Percentiles rank a stretch among this genome's conserved stretches.
Evolutionary conservation across 805 yeast species (phyloP).

Genomic region (Maudiozyma pseudohumilis): DNA sequence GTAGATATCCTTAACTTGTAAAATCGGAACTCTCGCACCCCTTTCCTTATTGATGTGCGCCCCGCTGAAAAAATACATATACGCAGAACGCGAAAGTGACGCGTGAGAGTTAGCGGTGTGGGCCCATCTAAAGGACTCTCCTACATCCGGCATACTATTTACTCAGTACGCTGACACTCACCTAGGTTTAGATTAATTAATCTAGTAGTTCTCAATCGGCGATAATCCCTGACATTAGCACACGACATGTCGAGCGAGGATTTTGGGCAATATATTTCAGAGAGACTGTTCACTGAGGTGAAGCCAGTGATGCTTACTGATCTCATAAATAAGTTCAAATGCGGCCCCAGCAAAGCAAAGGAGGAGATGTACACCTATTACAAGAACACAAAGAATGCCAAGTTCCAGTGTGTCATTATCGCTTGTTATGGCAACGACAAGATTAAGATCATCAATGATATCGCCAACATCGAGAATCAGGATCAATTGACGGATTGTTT

Average conservation of each 20-base stretch:
- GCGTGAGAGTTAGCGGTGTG: no score
- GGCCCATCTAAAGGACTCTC: no score
- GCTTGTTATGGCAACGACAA: slow-evolving; percentile 15
- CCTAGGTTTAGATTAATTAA: no score
- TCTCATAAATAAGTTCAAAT: slow-evolving; percentile 15
- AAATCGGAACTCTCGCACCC: no score
- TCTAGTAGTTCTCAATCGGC: no score
- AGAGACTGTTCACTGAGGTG: slow-evolving; percentile 18
- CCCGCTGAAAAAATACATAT: no score
- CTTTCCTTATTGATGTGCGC: no score
- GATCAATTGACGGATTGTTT: slow-evolving; percentile 21
- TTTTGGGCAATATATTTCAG: slow-evolving; percentile 14
- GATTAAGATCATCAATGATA: slow-evolving; percentile 17
- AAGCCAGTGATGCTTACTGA: slow-evolving; percentile 25
- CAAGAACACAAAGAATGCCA: slow-evolving; percentile 12
- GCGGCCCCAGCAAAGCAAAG: slow-evolving; percentile 23
- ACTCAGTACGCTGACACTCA: no score
- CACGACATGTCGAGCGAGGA: slow-evolving; percentile 3
- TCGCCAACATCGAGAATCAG: slow-evolving; percentile 10
- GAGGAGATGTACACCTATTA: slow-evolving; percentile 23
- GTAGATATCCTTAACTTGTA: no score
- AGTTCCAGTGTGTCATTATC: slow-evolving; percentile 23
- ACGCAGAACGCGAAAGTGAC: no score
- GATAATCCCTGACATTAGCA: no score
- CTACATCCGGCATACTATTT: no score